Evolutionary conservation across 257 asterid species (phyloP).

Genomic region (Solanum ossicruentum): DNA sequence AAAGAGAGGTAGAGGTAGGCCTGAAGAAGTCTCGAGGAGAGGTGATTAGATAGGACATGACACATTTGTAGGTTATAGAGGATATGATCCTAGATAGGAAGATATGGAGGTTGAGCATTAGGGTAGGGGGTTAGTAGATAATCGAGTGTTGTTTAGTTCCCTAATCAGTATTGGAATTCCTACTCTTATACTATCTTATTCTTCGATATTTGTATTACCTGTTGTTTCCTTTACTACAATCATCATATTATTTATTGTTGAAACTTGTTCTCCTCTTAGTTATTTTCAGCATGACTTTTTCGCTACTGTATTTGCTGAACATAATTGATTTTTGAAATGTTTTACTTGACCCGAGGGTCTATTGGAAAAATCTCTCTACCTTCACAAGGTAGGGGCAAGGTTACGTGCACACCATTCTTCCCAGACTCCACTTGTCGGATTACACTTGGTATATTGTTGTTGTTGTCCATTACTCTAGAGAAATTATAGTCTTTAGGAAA

Average conservation of each 20-base stretch:
- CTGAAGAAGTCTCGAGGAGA: background rate
- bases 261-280: background rate
- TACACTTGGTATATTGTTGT: background rate
- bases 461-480: background rate
- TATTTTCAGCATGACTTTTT: background rate
- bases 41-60: background rate
- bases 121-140: background rate
- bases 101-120: background rate
- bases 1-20: background rate
- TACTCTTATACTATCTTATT: background rate
- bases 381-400: background rate
- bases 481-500: background rate
- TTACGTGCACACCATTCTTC: background rate
- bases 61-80: background rate
- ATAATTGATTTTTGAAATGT: background rate
- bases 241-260: too few species aligned
- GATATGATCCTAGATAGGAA: background rate
- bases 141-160: background rate
- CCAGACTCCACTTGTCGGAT: background rate
- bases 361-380: background rate
- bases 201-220: background rate
- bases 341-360: background rate
- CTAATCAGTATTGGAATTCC: background rate
- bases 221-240: background rate
- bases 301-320: background rate